A percentile compares a stretch with the other conserved stretches of the same genome.
These are phyloP conservation scores for Ogataea neopini DNA, from an alignment of 805 yeast genomes.

Conservation along the genomic window DNA sequence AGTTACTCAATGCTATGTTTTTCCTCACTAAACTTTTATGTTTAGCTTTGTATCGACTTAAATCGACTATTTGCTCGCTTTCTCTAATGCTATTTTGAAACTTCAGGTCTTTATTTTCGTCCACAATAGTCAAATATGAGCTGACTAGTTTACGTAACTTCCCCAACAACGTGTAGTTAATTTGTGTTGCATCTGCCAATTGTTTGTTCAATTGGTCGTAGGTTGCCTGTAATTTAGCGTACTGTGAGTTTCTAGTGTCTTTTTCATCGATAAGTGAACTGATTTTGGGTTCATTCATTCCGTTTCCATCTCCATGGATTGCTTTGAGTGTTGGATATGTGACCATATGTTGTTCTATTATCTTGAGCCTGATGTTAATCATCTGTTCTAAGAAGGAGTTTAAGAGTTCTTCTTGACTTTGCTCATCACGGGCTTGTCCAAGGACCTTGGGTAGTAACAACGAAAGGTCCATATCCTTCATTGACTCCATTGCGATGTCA, in stretches of 20 bases:
- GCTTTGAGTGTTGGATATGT: conserved; percentile 26
- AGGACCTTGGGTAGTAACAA: conserved; percentile 11
- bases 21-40: conserved; percentile 21
- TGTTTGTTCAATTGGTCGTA: conserved; percentile 1
- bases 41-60: conserved; percentile 18
- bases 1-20: conserved; percentile 28
- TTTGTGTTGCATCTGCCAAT: conserved; percentile 2
- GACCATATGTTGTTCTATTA: conserved; percentile 26
- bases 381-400: conserved; percentile 21
- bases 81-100: conserved; percentile 16
- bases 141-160: conserved; percentile 12
- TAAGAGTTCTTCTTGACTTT: conserved; percentile 5
- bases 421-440: conserved; percentile 2
- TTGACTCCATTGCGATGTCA: conserved; percentile 7
- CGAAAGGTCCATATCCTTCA: conserved; percentile 17
- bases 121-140: conserved; percentile 14
- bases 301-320: conserved; percentile 20
- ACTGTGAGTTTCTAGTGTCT: conserved; percentile 15
- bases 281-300: conserved; percentile 15
- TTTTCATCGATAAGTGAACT: conserved; percentile 12
- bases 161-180: conserved; percentile 5
- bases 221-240: conserved; percentile 6
- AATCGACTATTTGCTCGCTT: conserved; percentile 14
- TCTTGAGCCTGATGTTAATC: conserved; percentile 20
- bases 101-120: conserved; percentile 19